Percentiles rank a stretch among this genome's conserved stretches.
Evolutionary conservation across 345 rosid species (phyloP).

Genomic region (Camelina neglecta): DNA sequence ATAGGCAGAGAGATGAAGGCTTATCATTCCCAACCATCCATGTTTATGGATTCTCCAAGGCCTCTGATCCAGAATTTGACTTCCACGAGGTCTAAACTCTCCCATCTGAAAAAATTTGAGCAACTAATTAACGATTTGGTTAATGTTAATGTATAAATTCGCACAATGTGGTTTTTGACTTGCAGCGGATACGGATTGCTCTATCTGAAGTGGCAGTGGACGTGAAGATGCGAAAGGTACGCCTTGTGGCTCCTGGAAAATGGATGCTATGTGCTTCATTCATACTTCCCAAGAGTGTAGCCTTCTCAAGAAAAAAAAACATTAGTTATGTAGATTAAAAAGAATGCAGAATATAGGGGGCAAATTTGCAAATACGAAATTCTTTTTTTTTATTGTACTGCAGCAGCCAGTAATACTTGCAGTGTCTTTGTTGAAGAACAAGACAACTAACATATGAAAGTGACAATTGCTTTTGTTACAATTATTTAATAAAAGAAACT

Average conservation of each 20-base stretch:
- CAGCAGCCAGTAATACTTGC: constrained; percentile 30
- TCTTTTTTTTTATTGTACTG: background rate
- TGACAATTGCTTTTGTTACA: constrained; percentile 51
- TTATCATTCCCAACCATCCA: constrained; percentile 69
- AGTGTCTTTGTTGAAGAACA: constrained; percentile 44
- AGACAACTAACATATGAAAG: constrained; percentile 64
- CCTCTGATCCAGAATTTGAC: constrained; percentile 89
- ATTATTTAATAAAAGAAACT: constrained; percentile 28
- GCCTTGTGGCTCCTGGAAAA: constrained; percentile 89
- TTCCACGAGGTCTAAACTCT: constrained; percentile 69
- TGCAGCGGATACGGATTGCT: constrained; percentile 81
- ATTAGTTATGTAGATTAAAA: constrained; percentile 11
- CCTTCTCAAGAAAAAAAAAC: constrained; percentile 48
- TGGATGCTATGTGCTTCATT: constrained; percentile 93
- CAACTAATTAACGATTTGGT: background rate
- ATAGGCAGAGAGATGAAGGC: constrained; percentile 47
- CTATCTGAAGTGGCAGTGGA: constrained; percentile 73
- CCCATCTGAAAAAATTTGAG: background rate
- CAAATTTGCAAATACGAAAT: constrained; percentile 34
- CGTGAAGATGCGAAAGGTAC: constrained; percentile 75
- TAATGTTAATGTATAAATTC: background rate
- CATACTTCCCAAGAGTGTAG: constrained; percentile 73
- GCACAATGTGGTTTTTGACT: background rate
- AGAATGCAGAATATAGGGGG: constrained; percentile 24
- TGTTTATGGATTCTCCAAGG: constrained; percentile 94